Evolutionary conservation across 2,329 filamentous ascomycete species (phyloP).

Genomic region (Sarocladiaceae sp.): DNA sequence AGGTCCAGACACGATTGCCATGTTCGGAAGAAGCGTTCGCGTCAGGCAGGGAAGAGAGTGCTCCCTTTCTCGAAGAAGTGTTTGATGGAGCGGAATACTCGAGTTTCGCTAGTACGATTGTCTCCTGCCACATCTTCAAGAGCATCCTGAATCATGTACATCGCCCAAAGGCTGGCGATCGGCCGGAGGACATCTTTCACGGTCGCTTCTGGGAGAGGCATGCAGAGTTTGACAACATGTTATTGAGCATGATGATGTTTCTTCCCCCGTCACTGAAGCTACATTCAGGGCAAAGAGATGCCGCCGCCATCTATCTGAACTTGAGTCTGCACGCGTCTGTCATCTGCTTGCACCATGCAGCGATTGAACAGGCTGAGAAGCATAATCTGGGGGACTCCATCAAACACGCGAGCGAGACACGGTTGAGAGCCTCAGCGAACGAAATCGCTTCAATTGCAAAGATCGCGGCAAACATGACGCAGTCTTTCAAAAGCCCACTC

Average conservation of each 20-base stretch:
- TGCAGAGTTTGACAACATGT: conserved; percentile 72
- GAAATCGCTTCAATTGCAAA: conserved; percentile 83
- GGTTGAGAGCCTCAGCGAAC: conserved; percentile 74
- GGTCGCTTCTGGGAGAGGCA: conserved; percentile 86
- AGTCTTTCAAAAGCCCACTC: conserved; percentile 36
- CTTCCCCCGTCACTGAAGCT: conserved; percentile 72
- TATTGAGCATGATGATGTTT: conserved; percentile 74
- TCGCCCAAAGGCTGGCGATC: conserved; percentile 63
- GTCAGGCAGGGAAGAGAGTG: conserved; percentile 57
- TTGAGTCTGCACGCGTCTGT: conserved; percentile 84
- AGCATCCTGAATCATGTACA: conserved; percentile 78
- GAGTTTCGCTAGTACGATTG: conserved; percentile 65
- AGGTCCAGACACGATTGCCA: conserved; percentile 77
- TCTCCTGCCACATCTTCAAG: conserved; percentile 77
- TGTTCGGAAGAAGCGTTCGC: conserved; percentile 73
- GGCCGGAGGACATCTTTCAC: conserved; percentile 66
- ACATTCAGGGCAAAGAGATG: conserved; percentile 62
- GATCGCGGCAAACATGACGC: conserved; percentile 66
- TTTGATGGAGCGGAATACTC: conserved; percentile 62
- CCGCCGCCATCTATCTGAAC: conserved; percentile 76
- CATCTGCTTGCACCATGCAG: conserved; percentile 86
- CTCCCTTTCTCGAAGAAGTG: conserved; percentile 59
- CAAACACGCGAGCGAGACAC: conserved; percentile 64
- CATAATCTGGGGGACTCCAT: conserved; percentile 62
- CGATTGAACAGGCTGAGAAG: conserved; percentile 76